These are phyloP conservation scores for Clausena lansium DNA, from an alignment of 345 rosid species.

Conservation along the genomic window DNA sequence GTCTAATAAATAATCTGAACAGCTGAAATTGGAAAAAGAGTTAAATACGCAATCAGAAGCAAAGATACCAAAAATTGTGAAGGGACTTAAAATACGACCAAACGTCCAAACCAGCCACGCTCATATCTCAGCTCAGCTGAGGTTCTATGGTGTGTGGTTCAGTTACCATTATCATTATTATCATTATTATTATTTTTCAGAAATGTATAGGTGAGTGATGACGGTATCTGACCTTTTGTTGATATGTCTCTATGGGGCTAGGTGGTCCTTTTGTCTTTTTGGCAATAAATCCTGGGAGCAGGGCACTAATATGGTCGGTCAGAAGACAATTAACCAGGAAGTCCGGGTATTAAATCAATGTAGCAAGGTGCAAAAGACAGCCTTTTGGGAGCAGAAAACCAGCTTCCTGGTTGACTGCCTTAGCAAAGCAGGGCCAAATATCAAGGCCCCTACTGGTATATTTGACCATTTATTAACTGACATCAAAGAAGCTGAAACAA, in stretches of 20 bases:
- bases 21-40: background rate
- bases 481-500: conserved; percentile 26
- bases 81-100: background rate
- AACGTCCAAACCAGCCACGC: background rate
- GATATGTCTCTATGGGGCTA: conserved; percentile 1
- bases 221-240: background rate
- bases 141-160: background rate
- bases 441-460: conserved; percentile 13
- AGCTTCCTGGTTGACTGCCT: conserved; percentile 33
- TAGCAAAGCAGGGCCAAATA: conserved; percentile 15
- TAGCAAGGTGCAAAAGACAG: conserved; percentile 15
- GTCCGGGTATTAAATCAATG: conserved; percentile 34
- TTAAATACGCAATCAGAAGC: background rate
- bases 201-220: background rate
- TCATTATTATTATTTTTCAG: background rate
- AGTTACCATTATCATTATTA: background rate
- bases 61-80: background rate
- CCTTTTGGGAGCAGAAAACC: conserved; percentile 24
- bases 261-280: conserved; percentile 33
- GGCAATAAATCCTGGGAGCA: conserved; percentile 38
- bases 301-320: conserved; percentile 15
- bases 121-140: background rate
- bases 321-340: conserved; percentile 40
- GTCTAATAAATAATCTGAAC: background rate
- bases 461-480: conserved; percentile 29